Evolutionary conservation across 1,284 basidiomycete species (phyloP), one percentile per base, ranked within the genome.

Genomic region (Trichosporon faecale): DNA sequence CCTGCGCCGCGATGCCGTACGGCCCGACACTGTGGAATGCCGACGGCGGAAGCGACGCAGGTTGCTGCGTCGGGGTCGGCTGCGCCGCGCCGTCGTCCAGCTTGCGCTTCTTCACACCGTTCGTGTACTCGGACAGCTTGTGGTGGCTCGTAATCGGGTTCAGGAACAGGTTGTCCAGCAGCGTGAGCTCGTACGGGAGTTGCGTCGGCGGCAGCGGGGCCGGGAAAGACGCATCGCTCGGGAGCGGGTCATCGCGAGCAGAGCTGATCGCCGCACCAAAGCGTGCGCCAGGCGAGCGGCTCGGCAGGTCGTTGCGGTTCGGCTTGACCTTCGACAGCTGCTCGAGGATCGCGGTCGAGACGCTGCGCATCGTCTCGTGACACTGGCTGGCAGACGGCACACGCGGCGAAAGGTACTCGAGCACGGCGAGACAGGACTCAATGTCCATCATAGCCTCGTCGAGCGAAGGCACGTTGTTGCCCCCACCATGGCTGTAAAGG

Each of bases 151-250:
- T 77, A 77, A 83, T 79, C 12, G 84, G 84, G 75, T 85, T 84
- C 49, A 83, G 70, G 74, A 85, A 84, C 33, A 85, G 78, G 71
- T 84, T 82, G 74, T 85, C 84, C 40, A 85, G 77, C 0, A 84
- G 72, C 0, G 78, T 78, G n/a, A 85, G 76, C 72, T 85, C 84
- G 73, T 82, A 83, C 0, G 84, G 84, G 2, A 85, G 72, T 0
- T 77, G 75, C 0, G 82, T 76, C 9, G 79, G 73, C 0, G 83
- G 82, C 0, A 82, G 74, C 2, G 80, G 83, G 9, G 80, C 77
- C 2, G 78, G 82, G 75, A 82, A 80, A 8, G 76, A 71, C 46
- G 79, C 77, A 64, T 79, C 78, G 49, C 44, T 67, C 44, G 73
- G 71, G 9, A 79, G 71, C 1, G 80, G 81, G 67, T 83, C 80